Percentiles rank a stretch among this genome's conserved stretches.
Conservation (phyloP, 2,329 filamentous ascomycete species). For the Harringtonia lauricola region DNA sequence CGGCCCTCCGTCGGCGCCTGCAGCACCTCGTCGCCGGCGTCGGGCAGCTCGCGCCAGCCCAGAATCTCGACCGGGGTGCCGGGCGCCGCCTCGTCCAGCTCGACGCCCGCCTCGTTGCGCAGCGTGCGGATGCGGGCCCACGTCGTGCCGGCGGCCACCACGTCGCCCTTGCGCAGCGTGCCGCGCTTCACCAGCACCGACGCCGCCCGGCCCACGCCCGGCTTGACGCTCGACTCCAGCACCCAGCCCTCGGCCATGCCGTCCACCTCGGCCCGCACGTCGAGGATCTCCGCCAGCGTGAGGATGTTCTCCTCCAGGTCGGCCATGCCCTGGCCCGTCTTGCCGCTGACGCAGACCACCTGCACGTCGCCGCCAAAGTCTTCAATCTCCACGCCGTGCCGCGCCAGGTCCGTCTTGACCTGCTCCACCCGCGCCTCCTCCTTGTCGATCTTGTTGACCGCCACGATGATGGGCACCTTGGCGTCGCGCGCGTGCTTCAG, state of each 20-base stretch:
- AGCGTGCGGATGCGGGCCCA: slow-evolving; percentile 81
- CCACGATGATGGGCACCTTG: slow-evolving; percentile 90
- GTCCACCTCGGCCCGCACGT: slow-evolving; percentile 69
- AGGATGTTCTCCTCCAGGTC: slow-evolving; percentile 86
- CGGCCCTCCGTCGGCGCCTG: slow-evolving; percentile 70
- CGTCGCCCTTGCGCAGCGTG: slow-evolving; percentile 68
- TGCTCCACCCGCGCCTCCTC: slow-evolving; percentile 67
- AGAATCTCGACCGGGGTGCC: slow-evolving; percentile 87
- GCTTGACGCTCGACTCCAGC: slow-evolving; percentile 79
- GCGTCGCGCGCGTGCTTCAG: slow-evolving; percentile 84
- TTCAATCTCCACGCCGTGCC: slow-evolving; percentile 81
- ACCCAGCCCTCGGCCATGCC: slow-evolving; percentile 87
- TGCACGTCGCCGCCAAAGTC: slow-evolving; percentile 93
- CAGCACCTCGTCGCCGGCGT: slow-evolving; percentile 77
- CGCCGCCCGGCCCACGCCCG: slow-evolving; percentile 65
- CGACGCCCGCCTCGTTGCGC: slow-evolving; percentile 70
- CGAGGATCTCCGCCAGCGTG: slow-evolving; percentile 77
- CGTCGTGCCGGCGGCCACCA: slow-evolving; percentile 77
- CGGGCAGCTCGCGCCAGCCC: slow-evolving; percentile 79
- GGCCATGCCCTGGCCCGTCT: slow-evolving; percentile 84
- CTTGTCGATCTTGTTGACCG: slow-evolving; percentile 96
- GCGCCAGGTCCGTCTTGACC: slow-evolving; percentile 79
- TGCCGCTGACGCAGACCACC: slow-evolving; percentile 82
- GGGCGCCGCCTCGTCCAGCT: slow-evolving; percentile 64
- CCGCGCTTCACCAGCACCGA: slow-evolving; percentile 84